phyloP scores from a whole-genome alignment of 1,284 basidiomycete genomes.

The Taiwanofungus camphoratus region DNA sequence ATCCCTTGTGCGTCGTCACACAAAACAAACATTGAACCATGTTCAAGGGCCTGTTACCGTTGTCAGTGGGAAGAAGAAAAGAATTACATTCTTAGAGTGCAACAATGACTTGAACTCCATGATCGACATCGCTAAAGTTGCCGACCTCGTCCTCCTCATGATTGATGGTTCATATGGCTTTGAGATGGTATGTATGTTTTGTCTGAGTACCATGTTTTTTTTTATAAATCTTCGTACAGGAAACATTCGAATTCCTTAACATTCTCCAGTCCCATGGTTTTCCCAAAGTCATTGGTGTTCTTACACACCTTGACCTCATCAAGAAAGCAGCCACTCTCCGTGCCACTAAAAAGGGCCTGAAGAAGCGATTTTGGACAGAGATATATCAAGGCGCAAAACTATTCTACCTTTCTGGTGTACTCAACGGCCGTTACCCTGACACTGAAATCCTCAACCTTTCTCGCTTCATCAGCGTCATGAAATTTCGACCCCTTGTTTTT shows the following conservation, averaged over 20 bases:
- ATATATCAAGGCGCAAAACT: constrained; percentile 98
- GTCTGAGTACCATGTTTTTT: not conserved
- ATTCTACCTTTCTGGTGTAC: constrained; percentile 96
- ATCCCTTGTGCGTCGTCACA: constrained; percentile 87
- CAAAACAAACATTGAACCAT: constrained; percentile 90
- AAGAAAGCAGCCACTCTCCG: constrained; percentile 88
- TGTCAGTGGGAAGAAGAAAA: constrained; percentile 87
- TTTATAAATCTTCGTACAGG: constrained; percentile 41
- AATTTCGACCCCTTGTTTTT: constrained; percentile 96
- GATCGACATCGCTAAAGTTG: constrained; percentile 97
- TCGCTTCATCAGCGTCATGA: constrained; percentile 97
- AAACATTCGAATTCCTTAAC: constrained; percentile 99
- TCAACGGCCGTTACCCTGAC: constrained; percentile 98
- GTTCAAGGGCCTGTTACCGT: constrained; percentile 94
- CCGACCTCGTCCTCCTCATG: constrained; percentile 94
- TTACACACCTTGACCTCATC: constrained; percentile 96
- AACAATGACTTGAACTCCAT: constrained; percentile 97
- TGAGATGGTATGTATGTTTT: constrained; percentile 75
- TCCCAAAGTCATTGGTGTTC: constrained; percentile 95
- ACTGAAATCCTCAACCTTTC: constrained; percentile 94
- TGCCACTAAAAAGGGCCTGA: constrained; percentile 91
- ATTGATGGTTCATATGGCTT: constrained; percentile 98
- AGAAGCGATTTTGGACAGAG: constrained; percentile 99
- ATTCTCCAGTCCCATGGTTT: constrained; percentile 96
- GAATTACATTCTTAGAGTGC: constrained; percentile 95